These are phyloP conservation scores for Apiotrichum sp. DNA, from an alignment of 1,284 basidiomycete species.

Conservation along the genomic window DNA sequence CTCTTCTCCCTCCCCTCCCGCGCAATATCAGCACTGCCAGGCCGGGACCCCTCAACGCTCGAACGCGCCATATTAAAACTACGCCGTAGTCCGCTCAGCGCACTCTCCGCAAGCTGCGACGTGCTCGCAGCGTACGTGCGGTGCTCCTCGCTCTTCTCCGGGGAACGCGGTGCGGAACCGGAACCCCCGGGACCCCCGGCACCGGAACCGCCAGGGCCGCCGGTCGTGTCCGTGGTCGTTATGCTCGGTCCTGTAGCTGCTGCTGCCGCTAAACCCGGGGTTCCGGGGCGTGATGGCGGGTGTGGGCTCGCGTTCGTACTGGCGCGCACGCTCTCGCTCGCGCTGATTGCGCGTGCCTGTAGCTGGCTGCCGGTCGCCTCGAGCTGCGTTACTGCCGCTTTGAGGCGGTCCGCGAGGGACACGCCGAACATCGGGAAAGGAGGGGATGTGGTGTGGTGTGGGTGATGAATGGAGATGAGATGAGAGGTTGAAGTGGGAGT, in stretches of 20 bases:
- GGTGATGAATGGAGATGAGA: neutral
- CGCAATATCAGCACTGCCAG: neutral
- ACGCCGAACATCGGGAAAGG: constrained; percentile 27
- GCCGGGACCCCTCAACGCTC: constrained; percentile 6
- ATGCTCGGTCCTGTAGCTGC: too few relatives aligned
- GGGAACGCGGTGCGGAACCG: neutral
- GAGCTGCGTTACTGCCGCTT: constrained; percentile 38
- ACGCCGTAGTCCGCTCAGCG: constrained; percentile 31
- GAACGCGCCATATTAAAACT: constrained; percentile 23
- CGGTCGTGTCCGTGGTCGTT: neutral
- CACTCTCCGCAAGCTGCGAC: constrained; percentile 33
- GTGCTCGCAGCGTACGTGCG: neutral
- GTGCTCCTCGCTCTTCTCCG: neutral
- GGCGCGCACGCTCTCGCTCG: neutral
- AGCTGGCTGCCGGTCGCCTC: constrained; percentile 31
- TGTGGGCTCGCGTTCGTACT: neutral
- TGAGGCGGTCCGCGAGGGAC: constrained; percentile 37
- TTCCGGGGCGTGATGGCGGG: neutral
- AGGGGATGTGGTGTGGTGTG: neutral
- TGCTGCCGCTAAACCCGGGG: neutral
- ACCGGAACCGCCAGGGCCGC: neutral
- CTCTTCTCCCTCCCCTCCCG: neutral
- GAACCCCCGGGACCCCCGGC: neutral
- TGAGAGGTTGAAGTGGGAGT: too few relatives aligned
- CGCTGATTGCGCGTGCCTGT: constrained; percentile 27